Evolutionary conservation across 306 rosid genomes (phyloP).

Genomic region (Begonia fuchsioides): DNA sequence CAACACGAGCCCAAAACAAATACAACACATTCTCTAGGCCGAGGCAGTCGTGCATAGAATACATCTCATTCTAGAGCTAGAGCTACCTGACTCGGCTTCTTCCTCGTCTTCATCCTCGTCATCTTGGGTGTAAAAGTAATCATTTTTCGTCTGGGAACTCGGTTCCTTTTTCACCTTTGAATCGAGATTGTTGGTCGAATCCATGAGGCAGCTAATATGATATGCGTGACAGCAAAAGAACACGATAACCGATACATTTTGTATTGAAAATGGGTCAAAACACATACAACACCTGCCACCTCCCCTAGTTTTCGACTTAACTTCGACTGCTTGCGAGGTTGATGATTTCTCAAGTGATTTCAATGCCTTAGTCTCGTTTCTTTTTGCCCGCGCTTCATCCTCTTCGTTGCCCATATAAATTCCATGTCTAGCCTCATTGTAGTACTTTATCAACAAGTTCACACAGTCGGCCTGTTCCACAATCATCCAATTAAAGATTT

Average conservation of each 20-base stretch:
- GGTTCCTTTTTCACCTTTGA: conserved; percentile 17
- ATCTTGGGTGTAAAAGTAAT: conserved; percentile 22
- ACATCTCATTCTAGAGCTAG: conserved; percentile 74
- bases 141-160: conserved; percentile 18
- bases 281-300: conserved; percentile 98
- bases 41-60: conserved; percentile 91
- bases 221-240: conserved; percentile 68
- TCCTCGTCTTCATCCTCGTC: conserved; percentile 34
- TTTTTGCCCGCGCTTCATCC: conserved; percentile 46
- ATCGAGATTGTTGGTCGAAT: conserved; percentile 40
- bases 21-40: conserved; percentile 24
- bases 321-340: conserved; percentile 30
- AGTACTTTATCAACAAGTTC: conserved; percentile 69
- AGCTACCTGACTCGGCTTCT: conserved; percentile 17
- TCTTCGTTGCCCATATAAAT: conserved; percentile 60
- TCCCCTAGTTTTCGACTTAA: conserved; percentile 75
- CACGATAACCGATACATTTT: conserved; percentile 55
- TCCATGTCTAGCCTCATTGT: conserved; percentile 89
- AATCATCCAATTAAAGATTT: conserved; percentile 12
- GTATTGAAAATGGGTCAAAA: conserved; percentile 80
- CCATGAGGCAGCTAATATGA: conserved; percentile 56
- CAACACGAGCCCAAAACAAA: not conserved
- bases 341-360: conserved; percentile 37
- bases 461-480: conserved; percentile 70
- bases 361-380: conserved; percentile 31